A percentile compares a stretch with the other conserved stretches of the same genome.
Conservation (phyloP, 352 stramenopile species). For the Pythium angustatum region DNA sequence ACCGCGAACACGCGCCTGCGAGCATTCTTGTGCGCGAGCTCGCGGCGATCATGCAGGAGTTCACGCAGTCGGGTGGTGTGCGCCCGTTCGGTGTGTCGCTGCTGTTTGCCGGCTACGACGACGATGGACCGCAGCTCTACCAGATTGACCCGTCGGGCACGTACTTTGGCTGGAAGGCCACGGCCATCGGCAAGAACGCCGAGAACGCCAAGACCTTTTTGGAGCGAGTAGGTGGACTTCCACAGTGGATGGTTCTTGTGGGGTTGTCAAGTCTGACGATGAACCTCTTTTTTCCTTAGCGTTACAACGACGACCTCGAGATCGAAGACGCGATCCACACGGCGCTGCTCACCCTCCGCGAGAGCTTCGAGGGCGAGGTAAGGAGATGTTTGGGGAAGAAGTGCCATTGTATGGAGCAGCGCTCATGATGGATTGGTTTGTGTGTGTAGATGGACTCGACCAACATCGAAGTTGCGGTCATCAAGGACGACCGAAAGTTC, state of each 20-base stretch:
- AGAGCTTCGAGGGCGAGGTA: constrained; percentile 97
- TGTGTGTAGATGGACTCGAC: constrained; percentile 93
- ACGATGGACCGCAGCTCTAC: constrained; percentile 97
- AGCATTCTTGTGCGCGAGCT: constrained; percentile 96
- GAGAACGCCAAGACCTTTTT: constrained; percentile 99
- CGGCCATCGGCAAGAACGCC: constrained; percentile 98
- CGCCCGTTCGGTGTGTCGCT: constrained; percentile 98
- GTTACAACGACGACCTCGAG: constrained; percentile 97
- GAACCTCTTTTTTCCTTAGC: constrained; percentile 35
- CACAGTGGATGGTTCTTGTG: too few relatives aligned
- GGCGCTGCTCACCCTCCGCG: constrained; percentile 97
- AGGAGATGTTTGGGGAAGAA: neutral
- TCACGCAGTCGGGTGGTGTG: constrained; percentile 97
- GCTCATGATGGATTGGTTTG: neutral
- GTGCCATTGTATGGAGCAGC: neutral
- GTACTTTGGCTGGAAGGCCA: constrained; percentile 99
- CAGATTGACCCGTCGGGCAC: constrained; percentile 97
- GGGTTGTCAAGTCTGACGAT: neutral
- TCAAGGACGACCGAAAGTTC: constrained; percentile 97
- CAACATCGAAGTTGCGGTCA: constrained; percentile 99
- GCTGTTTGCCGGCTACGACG: constrained; percentile 97
- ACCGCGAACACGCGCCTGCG: constrained; percentile 93
- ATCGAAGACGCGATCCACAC: constrained; percentile 99
- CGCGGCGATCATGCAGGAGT: constrained; percentile 99
- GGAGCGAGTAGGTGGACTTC: constrained; percentile 91